Conservation (phyloP, 1,139 yeast species). For the Scheffersomyces stambukii region DNA sequence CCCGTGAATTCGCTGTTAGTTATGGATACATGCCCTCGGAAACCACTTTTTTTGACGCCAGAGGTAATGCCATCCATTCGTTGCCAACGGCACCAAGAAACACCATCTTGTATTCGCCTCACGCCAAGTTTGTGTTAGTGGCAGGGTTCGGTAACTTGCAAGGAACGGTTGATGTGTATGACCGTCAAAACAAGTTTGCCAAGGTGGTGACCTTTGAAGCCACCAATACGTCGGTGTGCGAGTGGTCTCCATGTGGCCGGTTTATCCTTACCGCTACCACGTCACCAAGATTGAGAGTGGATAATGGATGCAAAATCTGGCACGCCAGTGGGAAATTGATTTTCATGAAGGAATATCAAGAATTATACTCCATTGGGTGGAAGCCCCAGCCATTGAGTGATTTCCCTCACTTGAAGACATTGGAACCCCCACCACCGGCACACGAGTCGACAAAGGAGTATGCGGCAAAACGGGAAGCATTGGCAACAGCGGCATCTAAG, state of each 20-base stretch:
- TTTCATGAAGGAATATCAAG: slow-evolving; percentile 74
- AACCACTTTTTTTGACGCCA: slow-evolving; percentile 89
- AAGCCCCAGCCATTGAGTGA: slow-evolving; percentile 62
- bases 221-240: slow-evolving; percentile 88
- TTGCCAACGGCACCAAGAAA: slow-evolving; percentile 88
- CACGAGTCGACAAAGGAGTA: slow-evolving; percentile 65
- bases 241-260: slow-evolving; percentile 99
- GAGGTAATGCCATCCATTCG: slow-evolving; percentile 84
- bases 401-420: slow-evolving; percentile 54
- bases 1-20: slow-evolving; percentile 94
- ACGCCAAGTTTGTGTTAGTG: slow-evolving; percentile 83
- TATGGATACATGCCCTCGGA: slow-evolving; percentile 98
- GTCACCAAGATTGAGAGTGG: slow-evolving; percentile 94
- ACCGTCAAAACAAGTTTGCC: slow-evolving; percentile 80
- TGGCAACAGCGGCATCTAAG: slow-evolving; percentile 28
- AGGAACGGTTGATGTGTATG: slow-evolving; percentile 93
- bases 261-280: slow-evolving; percentile 94
- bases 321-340: slow-evolving; percentile 82
- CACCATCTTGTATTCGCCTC: slow-evolving; percentile 89
- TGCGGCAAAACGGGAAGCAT: slow-evolving; percentile 40
- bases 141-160: slow-evolving; percentile 98
- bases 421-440: slow-evolving; percentile 60
- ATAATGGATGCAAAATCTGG: slow-evolving; percentile 93
- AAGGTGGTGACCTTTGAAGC: slow-evolving; percentile 85
- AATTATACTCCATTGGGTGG: slow-evolving; percentile 82